Base-by-base conservation (phyloP, 345 rosid species). In the Populus alba region DNA sequence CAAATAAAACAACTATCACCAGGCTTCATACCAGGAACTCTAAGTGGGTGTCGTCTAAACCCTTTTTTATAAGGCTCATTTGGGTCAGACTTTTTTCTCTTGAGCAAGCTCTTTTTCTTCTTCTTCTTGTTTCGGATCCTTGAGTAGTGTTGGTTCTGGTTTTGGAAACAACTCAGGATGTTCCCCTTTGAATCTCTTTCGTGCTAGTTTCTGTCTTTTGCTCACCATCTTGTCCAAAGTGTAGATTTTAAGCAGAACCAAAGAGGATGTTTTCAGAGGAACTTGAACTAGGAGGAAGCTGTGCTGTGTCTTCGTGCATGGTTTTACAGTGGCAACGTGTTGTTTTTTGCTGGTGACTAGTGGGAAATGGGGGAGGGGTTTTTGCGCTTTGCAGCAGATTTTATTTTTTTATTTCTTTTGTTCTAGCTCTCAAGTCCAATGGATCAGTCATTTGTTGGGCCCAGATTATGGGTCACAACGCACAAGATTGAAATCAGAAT, bases 21-120 rank as follows among this genome's bases (percentile, higher is more conserved):
- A 22, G 99, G 98, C 82, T 86, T 96, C 97, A 94, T 89, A 41
- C 99, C 99, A 70, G 97, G 94, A 55, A 94, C 86, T 57, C 98
- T 86, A 20, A 96, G 90, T 22, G 99, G 99, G 83, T 91, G 99
- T 23, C 84, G 90, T 5, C 74, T 82, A 33, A 90, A 80, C 71
- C 90, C 81, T 11, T 57, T 88, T 77, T 81, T 89, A 29, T 62
- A 81, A 2, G 85, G 76, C 75, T 81, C 87, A 9, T 31, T 81
- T 23, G 81, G 71, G n/a, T 69, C 88, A 17, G 87, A 79, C 29
- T 75, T 88, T 76, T 90, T 89, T 66, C 83, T 88, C 90, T 95
- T 93, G 86, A 94, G 87, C 59, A 75, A 83, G 85, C 83, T 83
- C 80, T 78, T 87, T 80, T 89, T 89, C 85, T 90, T 90, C 62